Evolutionary conservation across 2,329 filamentous ascomycete genomes (phyloP).

Genomic region (Claviceps citrina): DNA sequence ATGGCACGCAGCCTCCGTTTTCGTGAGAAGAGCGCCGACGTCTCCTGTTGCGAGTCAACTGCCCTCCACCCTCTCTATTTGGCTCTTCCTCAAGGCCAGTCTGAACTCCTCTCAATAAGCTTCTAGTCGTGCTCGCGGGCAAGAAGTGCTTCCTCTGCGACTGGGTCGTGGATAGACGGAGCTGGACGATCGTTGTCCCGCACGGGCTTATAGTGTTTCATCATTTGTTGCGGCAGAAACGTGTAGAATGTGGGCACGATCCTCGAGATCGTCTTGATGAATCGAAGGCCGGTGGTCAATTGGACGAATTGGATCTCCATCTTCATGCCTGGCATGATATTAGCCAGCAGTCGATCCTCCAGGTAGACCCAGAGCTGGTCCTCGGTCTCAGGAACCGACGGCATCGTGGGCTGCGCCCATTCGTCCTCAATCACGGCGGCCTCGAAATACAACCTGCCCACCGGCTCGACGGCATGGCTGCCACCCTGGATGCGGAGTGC

Average conservation of each 20-base stretch:
- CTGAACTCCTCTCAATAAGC: neutral
- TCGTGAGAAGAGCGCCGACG: too few species aligned
- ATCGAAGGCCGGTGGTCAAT: constrained; percentile 46
- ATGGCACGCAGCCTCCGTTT: too few species aligned
- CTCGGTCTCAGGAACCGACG: constrained; percentile 7
- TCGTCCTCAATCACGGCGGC: constrained; percentile 32
- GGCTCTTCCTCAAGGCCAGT: neutral
- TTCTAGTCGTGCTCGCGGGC: neutral
- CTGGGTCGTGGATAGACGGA: constrained; percentile 25
- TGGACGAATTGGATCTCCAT: constrained; percentile 39
- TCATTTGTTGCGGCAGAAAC: constrained; percentile 52
- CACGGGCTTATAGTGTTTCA: constrained; percentile 50
- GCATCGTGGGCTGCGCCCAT: constrained; percentile 23
- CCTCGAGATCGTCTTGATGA: constrained; percentile 43
- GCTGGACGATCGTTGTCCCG: constrained; percentile 27
- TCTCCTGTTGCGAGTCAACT: too few species aligned
- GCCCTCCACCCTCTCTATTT: too few species aligned
- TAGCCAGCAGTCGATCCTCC: constrained; percentile 39
- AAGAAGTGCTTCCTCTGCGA: constrained; percentile 16
- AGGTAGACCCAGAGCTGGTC: constrained; percentile 40
- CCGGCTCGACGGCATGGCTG: constrained; percentile 20
- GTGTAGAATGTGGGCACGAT: constrained; percentile 48
- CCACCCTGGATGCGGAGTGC: constrained; percentile 20
- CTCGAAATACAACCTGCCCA: constrained; percentile 31
- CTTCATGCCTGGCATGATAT: constrained; percentile 51